Conservation (phyloP, 345 rosid species). For the Salix arbutifolia region DNA sequence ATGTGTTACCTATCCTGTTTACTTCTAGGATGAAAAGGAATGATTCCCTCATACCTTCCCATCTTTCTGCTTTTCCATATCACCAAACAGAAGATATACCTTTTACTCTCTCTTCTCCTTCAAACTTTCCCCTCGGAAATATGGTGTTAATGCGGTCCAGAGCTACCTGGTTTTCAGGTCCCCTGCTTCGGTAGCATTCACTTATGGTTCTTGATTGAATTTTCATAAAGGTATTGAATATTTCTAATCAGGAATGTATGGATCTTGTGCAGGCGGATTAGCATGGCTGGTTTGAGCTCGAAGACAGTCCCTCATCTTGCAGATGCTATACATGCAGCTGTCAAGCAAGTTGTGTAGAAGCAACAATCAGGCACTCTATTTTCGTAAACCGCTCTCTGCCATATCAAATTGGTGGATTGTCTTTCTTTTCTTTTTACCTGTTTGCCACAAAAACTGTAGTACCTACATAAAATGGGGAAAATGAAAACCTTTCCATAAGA, state of each 20-base stretch:
- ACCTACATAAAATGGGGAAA: not conserved
- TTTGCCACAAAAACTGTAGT: not conserved
- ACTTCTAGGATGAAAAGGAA: not conserved
- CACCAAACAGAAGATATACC: not conserved
- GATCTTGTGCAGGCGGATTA: constrained; percentile 43
- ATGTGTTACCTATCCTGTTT: not conserved
- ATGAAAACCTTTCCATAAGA: not conserved
- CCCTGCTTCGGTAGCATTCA: not conserved
- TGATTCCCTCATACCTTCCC: not conserved
- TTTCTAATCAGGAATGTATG: not conserved
- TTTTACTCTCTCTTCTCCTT: not conserved
- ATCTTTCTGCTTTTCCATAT: not conserved
- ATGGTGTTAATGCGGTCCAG: not conserved
- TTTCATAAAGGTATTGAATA: too few species aligned
- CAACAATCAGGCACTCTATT: not conserved
- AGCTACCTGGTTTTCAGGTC: not conserved
- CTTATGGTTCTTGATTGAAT: not conserved
- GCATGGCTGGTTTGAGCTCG: constrained; percentile 49
- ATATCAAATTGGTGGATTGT: not conserved
- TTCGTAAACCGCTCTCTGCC: not conserved
- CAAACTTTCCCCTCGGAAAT: too few species aligned
- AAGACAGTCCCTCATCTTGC: constrained; percentile 40
- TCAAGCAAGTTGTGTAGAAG: constrained; percentile 14
- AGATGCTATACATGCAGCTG: constrained; percentile 47
- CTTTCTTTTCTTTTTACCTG: not conserved